These are phyloP conservation scores for Hyaloperonospora brassicae DNA, from an alignment of 352 stramenopile species.

Conservation along the genomic window DNA sequence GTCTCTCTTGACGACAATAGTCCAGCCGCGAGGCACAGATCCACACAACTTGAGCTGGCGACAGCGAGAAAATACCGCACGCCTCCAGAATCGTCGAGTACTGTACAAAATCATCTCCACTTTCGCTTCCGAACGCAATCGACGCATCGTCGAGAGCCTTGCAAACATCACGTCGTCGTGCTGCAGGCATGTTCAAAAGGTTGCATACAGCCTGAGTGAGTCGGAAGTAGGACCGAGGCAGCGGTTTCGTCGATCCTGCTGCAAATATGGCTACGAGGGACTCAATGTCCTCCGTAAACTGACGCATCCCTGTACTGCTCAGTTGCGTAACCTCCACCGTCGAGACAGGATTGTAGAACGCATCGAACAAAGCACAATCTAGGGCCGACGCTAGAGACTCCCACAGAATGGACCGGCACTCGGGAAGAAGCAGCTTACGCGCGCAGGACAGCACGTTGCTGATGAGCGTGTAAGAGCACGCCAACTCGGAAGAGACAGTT, in stretches of 20 bases:
- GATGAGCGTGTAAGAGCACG: slow-evolving; percentile 24
- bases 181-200: slow-evolving; percentile 34
- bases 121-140: slow-evolving; percentile 1
- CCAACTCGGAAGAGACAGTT: slow-evolving; percentile 34
- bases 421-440: slow-evolving; percentile 17
- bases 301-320: slow-evolving; percentile 18
- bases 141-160: slow-evolving; percentile 34
- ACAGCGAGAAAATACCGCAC: slow-evolving; percentile 43
- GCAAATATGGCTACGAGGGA: slow-evolving; percentile 32
- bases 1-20: slow-evolving; percentile 5
- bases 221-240: slow-evolving; percentile 35
- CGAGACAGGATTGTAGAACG: slow-evolving; percentile 16
- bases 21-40: slow-evolving; percentile 27
- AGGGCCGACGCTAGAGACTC: slow-evolving; percentile 31
- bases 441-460: slow-evolving; percentile 23
- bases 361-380: slow-evolving; percentile 33
- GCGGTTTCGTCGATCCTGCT: slow-evolving; percentile 20
- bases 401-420: slow-evolving; percentile 26
- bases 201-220: slow-evolving; percentile 37
- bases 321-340: slow-evolving; percentile 11
- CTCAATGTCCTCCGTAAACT: slow-evolving; percentile 40
- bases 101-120: slow-evolving; percentile 33
- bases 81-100: slow-evolving; percentile 66
- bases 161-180: slow-evolving; percentile 37
- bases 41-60: slow-evolving; percentile 33